Percentiles rank a stretch among this genome's conserved stretches.
phyloP scores from a whole-genome alignment of 768 basidiomycete genomes.

The Psilocybe azurescens region DNA sequence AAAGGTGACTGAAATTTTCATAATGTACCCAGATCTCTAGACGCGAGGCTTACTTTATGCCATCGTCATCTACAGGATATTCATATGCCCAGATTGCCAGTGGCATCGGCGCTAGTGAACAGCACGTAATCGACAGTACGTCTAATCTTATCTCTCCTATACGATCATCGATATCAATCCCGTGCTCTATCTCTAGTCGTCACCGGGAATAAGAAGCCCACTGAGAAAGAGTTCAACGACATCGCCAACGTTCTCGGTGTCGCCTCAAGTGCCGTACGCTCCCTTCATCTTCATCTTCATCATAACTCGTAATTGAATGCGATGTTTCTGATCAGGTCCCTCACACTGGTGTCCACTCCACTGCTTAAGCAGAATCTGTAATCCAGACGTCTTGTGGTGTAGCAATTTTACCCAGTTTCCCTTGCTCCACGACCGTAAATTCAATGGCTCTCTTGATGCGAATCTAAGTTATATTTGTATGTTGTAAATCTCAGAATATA shows the following conservation, averaged over 20 bases:
- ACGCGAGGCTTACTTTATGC: background rate
- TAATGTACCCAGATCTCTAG: background rate
- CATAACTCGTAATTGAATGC: background rate
- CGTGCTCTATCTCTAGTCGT: slow-evolving; percentile 44
- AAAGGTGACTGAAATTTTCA: slow-evolving; percentile 42
- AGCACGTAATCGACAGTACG: slow-evolving; percentile 62
- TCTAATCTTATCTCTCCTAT: slow-evolving; percentile 3
- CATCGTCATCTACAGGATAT: slow-evolving; percentile 40
- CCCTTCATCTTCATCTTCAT: background rate
- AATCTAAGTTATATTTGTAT: too few species aligned
- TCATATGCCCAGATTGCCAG: slow-evolving; percentile 55
- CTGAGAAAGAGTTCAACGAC: slow-evolving; percentile 50
- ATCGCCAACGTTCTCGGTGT: slow-evolving; percentile 52
- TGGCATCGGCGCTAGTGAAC: slow-evolving; percentile 44
- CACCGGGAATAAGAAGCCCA: slow-evolving; percentile 46
- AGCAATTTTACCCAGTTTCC: too few species aligned
- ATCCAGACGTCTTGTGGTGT: background rate
- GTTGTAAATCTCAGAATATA: too few species aligned
- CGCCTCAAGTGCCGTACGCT: slow-evolving; percentile 34
- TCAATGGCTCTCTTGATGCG: too few species aligned
- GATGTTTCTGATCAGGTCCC: slow-evolving; percentile 25
- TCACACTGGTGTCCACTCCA: slow-evolving; percentile 33
- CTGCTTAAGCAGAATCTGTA: slow-evolving; percentile 15
- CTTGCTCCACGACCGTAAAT: too few species aligned
- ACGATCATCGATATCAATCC: background rate